Percentiles rank a stretch among this genome's conserved stretches.
Conservation (phyloP, 2,329 filamentous ascomycete genomes). For the Colletotrichum noveboracense region DNA sequence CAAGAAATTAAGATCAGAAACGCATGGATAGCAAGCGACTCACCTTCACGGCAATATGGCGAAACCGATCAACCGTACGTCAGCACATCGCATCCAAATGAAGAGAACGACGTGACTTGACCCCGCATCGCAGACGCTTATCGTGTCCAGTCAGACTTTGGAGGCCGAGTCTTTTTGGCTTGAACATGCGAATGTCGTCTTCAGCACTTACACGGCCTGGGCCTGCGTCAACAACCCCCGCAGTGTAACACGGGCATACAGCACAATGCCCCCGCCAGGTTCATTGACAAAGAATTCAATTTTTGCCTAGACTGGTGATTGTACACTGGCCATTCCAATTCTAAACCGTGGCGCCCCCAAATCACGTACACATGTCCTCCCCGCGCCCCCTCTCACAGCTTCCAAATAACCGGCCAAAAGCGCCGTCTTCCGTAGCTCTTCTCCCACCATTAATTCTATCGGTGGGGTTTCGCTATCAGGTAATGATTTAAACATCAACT, state of each 20-base stretch:
- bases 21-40: background rate
- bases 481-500: background rate
- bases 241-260: background rate
- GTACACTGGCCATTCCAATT: constrained; percentile 19
- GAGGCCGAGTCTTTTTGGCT: background rate
- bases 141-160: background rate
- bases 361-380: constrained; percentile 11
- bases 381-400: background rate
- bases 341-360: constrained; percentile 20
- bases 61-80: background rate
- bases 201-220: background rate
- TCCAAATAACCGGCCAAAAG: background rate
- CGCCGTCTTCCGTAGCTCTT: background rate
- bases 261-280: background rate
- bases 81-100: background rate
- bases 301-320: constrained; percentile 22
- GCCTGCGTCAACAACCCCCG: background rate
- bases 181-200: background rate
- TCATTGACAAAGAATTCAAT: constrained; percentile 20
- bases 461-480: background rate
- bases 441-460: background rate
- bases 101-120: background rate
- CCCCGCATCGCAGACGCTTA: background rate
- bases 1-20: background rate
- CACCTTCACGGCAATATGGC: background rate